These are phyloP conservation scores for Nannizzia gypsea DNA, from an alignment of 2,329 filamentous ascomycete genomes.

Conservation along the genomic window DNA sequence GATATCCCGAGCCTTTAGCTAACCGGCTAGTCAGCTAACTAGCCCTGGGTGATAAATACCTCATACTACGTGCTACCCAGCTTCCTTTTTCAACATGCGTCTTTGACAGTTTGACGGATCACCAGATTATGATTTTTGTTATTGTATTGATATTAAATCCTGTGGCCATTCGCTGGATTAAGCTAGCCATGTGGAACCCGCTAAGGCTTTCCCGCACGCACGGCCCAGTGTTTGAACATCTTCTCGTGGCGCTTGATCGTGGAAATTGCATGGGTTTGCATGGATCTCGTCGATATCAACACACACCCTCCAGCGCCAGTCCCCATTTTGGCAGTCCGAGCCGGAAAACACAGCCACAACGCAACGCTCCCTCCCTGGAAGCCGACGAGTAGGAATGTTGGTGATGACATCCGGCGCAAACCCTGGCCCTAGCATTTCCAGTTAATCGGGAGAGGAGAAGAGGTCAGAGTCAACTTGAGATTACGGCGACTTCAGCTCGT, in stretches of 20 bases:
- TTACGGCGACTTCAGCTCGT: not conserved
- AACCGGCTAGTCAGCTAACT: too few relatives aligned
- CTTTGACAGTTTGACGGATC: not conserved
- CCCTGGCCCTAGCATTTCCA: not conserved
- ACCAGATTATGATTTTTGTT: too few relatives aligned
- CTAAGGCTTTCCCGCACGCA: slow-evolving; percentile 10
- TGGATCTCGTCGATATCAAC: not conserved
- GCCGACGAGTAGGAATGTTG: not conserved
- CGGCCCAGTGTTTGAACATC: slow-evolving; percentile 1
- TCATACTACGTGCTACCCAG: not conserved
- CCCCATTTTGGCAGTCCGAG: slow-evolving; percentile 7
- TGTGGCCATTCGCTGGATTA: slow-evolving; percentile 1
- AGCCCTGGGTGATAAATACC: not conserved
- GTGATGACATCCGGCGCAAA: not conserved
- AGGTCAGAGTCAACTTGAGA: not conserved
- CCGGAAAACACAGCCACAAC: slow-evolving; percentile 2
- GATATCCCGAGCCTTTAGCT: not conserved
- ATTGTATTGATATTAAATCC: slow-evolving; percentile 2
- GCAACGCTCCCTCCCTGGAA: not conserved
- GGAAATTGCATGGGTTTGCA: slow-evolving; percentile 4
- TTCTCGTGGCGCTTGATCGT: not conserved
- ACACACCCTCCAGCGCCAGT: not conserved
- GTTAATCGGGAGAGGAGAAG: not conserved
- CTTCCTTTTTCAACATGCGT: not conserved
- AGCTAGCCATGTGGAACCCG: not conserved